phyloP scores from a whole-genome alignment of 2,329 filamentous ascomycete species.

The Ustilaginoidea virens region DNA sequence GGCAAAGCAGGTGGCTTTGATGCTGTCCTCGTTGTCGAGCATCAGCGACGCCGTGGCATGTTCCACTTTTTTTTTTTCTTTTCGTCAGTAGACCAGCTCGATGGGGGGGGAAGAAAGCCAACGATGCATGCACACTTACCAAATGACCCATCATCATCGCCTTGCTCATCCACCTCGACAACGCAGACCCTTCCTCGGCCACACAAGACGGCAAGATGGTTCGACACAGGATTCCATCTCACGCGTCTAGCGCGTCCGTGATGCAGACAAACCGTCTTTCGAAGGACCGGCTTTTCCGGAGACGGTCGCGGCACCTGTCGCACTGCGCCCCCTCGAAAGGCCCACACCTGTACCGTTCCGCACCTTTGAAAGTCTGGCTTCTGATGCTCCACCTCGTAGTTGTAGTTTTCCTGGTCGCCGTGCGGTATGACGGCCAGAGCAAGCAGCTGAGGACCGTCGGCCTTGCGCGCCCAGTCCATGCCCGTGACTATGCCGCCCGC shows the following conservation, averaged over 20 bases:
- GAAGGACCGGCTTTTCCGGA: slow-evolving; percentile 20
- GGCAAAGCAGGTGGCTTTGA: slow-evolving; percentile 35
- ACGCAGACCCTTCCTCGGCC: slow-evolving; percentile 35
- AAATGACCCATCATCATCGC: slow-evolving; percentile 18
- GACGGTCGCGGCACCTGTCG: slow-evolving; percentile 19
- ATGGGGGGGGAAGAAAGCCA: slow-evolving; percentile 10
- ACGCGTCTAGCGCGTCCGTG: slow-evolving; percentile 34
- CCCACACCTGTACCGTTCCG: slow-evolving; percentile 38
- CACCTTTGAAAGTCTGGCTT: slow-evolving; percentile 23
- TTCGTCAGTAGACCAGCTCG: not conserved
- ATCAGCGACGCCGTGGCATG: slow-evolving; percentile 27
- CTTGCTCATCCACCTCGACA: slow-evolving; percentile 19
- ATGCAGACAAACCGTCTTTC: slow-evolving; percentile 30
- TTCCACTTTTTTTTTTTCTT: slow-evolving; percentile 21
- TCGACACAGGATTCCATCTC: slow-evolving; percentile 22
- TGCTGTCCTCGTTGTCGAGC: slow-evolving; percentile 28
- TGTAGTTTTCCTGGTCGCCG: slow-evolving; percentile 29
- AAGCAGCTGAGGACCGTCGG: slow-evolving; percentile 28
- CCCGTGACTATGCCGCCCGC: slow-evolving; percentile 35
- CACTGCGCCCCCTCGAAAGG: slow-evolving; percentile 19
- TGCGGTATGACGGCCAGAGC: slow-evolving; percentile 36
- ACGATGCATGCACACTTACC: slow-evolving; percentile 18
- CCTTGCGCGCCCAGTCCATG: slow-evolving; percentile 29
- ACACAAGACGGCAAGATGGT: slow-evolving; percentile 29
- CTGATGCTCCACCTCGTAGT: slow-evolving; percentile 21